Conservation (phyloP, 805 yeast genomes). For the Barnettozyma populi region DNA sequence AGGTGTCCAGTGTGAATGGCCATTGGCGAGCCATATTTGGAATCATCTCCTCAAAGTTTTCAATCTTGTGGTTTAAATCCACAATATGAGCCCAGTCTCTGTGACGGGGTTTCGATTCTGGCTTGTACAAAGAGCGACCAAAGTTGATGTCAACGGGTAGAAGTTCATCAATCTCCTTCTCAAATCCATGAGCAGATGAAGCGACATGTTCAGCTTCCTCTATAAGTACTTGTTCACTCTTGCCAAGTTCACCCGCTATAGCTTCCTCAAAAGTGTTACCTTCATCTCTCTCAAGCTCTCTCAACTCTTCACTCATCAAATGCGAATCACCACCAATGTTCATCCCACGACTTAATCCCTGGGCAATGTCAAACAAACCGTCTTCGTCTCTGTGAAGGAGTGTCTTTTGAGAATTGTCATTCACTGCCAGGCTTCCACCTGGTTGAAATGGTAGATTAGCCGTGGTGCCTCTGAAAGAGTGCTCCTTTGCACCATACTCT, state of each 20-base stretch:
- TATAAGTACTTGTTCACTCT: constrained; percentile 5
- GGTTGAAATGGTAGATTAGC: constrained; percentile 86
- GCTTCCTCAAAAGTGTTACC: constrained; percentile 26
- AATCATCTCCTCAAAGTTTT: constrained; percentile 79
- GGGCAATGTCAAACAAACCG: constrained; percentile 81
- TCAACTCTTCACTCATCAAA: constrained; percentile 7
- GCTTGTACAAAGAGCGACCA: constrained; percentile 32
- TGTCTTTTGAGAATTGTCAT: constrained; percentile 28
- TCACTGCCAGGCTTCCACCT: constrained; percentile 57
- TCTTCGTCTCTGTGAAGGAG: constrained; percentile 57
- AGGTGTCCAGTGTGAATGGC: constrained; percentile 93
- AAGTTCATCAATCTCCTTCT: constrained; percentile 41
- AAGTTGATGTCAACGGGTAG: constrained; percentile 47
- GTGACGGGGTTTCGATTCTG: constrained; percentile 26
- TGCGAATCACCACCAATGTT: constrained; percentile 3
- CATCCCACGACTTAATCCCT: constrained; percentile 75
- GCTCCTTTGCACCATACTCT: constrained; percentile 55
- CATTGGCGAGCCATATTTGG: constrained; percentile 91
- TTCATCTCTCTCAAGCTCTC: constrained; percentile 22
- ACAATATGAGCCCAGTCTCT: constrained; percentile 94
- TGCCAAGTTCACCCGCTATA: not conserved
- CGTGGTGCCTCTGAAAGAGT: constrained; percentile 62
- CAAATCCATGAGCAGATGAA: constrained; percentile 15
- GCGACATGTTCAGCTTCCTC: constrained; percentile 1
- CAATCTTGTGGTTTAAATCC: constrained; percentile 75